Conservation (phyloP, 2,329 filamentous ascomycete genomes). For the Xylariaceae sp. region DNA sequence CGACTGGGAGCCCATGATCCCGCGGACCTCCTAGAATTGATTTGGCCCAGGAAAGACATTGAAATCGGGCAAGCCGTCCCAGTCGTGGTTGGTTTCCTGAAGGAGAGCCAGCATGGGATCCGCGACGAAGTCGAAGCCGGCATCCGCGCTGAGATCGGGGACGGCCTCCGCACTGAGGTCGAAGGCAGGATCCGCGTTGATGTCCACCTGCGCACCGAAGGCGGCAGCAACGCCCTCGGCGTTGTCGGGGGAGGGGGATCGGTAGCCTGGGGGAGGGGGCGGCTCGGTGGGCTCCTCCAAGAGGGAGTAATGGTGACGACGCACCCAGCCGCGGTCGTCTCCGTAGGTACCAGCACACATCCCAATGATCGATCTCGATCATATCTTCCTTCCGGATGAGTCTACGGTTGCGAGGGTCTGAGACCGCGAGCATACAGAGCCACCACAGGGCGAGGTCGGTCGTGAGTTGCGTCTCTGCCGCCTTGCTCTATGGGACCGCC, state of each 20-base stretch:
- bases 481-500: slow-evolving; percentile 1
- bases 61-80: not conserved
- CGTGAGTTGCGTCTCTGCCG: slow-evolving; percentile 1
- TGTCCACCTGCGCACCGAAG: not conserved
- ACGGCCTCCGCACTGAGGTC: too few relatives aligned
- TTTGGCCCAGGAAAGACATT: not conserved
- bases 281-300: not conserved
- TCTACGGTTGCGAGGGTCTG: not conserved
- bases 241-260: not conserved
- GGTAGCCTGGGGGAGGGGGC: not conserved
- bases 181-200: not conserved
- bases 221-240: not conserved
- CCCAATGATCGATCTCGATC: not conserved
- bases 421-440: not conserved
- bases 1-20: not conserved
- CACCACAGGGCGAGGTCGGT: slow-evolving; percentile 10
- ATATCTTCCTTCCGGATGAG: not conserved
- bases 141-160: too few relatives aligned
- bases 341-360: not conserved
- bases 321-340: not conserved
- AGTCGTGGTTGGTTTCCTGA: not conserved
- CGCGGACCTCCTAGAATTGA: not conserved
- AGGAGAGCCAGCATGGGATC: not conserved
- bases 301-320: not conserved
- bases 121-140: not conserved